Evolutionary conservation across 768 basidiomycete genomes (phyloP).

Genomic region (Thelephora aurantiotincta): DNA sequence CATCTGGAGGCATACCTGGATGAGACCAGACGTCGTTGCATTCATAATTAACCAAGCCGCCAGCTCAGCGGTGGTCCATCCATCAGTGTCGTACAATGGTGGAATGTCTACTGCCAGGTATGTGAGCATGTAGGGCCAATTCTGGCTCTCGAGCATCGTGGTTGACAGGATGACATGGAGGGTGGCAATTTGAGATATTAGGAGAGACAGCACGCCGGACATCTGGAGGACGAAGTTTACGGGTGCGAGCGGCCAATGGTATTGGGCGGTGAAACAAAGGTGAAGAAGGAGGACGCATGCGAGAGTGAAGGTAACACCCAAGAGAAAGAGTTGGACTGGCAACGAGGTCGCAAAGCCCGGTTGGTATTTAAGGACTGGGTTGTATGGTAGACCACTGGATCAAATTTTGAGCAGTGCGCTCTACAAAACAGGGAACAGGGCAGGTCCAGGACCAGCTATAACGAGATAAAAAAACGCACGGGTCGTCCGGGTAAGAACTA

Average conservation of each 20-base stretch:
- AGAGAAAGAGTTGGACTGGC: conserved; percentile 80
- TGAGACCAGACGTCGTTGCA: conserved; percentile 67
- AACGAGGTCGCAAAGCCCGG: conserved; percentile 80
- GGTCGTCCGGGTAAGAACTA: too few relatives aligned
- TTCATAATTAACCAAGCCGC: conserved; percentile 84
- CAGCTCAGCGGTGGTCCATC: conserved; percentile 52
- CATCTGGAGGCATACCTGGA: conserved; percentile 47
- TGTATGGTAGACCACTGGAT: conserved; percentile 11
- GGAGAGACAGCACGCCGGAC: conserved; percentile 65
- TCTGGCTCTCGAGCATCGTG: conserved; percentile 43
- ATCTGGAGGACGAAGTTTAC: conserved; percentile 88
- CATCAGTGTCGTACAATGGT: conserved; percentile 13
- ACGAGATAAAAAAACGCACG: too few relatives aligned
- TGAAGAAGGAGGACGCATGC: conserved; percentile 79
- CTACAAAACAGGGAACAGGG: too few relatives aligned
- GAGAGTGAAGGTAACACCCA: conserved; percentile 75
- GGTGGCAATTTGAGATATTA: conserved; percentile 66
- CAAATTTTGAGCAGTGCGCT: too few relatives aligned
- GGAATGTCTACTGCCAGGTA: conserved; percentile 80
- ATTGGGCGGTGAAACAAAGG: conserved; percentile 88
- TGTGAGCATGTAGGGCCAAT: conserved; percentile 93
- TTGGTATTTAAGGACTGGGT: conserved; percentile 69
- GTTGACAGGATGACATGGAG: conserved; percentile 59
- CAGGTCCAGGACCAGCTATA: too few relatives aligned
- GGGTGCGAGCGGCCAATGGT: conserved; percentile 88